phyloP scores from a whole-genome alignment of 2,329 filamentous ascomycete species.

The Fusarium sp. region DNA sequence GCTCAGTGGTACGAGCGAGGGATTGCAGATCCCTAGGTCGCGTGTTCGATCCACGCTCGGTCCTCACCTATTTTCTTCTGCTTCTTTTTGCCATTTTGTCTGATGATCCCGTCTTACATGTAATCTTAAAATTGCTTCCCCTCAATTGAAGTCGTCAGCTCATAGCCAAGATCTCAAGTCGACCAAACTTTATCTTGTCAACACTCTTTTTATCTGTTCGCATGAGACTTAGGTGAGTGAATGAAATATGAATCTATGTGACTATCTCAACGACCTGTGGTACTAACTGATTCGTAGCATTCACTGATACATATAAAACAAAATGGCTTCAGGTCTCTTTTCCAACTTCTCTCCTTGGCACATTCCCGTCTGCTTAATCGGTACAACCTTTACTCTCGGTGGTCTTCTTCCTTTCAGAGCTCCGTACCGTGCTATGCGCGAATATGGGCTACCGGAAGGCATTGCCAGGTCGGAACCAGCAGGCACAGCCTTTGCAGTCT shows the following conservation, averaged over 20 bases:
- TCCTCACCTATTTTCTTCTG: conserved; percentile 28
- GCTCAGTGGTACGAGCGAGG: conserved; percentile 47
- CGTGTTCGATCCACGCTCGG: conserved; percentile 47
- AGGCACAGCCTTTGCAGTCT: conserved; percentile 50
- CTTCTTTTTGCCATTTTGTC: not conserved
- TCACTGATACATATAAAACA: not conserved
- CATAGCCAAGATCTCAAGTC: not conserved
- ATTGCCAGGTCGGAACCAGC: conserved; percentile 51
- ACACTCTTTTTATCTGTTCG: not conserved
- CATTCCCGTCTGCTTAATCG: conserved; percentile 49
- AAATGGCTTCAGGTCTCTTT: conserved; percentile 34
- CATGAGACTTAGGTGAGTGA: not conserved
- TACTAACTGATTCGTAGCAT: not conserved
- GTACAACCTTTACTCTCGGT: conserved; percentile 51
- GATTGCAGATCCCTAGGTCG: conserved; percentile 48
- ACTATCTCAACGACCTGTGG: not conserved
- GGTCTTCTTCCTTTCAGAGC: conserved; percentile 54
- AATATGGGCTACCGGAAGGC: conserved; percentile 53
- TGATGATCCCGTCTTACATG: not conserved
- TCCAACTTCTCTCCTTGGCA: conserved; percentile 44
- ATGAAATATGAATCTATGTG: not conserved
- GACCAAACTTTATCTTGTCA: too few relatives aligned
- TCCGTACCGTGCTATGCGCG: conserved; percentile 51
- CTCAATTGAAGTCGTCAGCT: conserved; percentile 1
- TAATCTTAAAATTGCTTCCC: not conserved